These are phyloP conservation scores for Penicillium sp. DNA, from an alignment of 2,329 filamentous ascomycete genomes.

Conservation along the genomic window DNA sequence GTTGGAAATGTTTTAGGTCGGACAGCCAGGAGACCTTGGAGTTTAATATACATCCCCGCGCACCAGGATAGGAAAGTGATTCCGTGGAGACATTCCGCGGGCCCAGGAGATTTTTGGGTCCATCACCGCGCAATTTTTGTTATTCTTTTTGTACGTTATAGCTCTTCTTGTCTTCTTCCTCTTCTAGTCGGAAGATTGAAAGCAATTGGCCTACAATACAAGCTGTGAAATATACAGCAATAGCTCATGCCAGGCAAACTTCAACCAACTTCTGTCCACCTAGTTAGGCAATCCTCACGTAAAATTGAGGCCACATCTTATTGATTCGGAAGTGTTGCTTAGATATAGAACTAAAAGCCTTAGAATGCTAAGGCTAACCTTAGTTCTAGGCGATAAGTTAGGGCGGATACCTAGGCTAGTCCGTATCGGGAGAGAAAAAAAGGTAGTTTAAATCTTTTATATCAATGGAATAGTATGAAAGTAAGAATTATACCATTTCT, in stretches of 20 bases:
- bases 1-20: background rate
- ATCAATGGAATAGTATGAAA: background rate
- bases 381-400: background rate
- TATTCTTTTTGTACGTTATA: background rate
- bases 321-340: background rate
- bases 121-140: background rate
- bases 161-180: background rate
- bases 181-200: background rate
- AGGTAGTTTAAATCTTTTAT: background rate
- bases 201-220: background rate
- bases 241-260: background rate
- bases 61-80: slow-evolving; percentile 1
- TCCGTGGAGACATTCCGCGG: background rate
- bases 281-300: background rate
- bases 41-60: slow-evolving; percentile 2
- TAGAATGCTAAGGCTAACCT: background rate
- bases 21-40: background rate
- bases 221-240: background rate
- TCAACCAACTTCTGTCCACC: background rate
- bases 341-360: background rate
- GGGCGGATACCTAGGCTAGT: background rate
- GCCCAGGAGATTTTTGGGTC: background rate
- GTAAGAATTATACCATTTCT: background rate
- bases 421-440: background rate
- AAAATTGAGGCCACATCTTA: background rate